Evolutionary conservation across 1,284 basidiomycete genomes (phyloP), one percentile per base, ranked within the genome.

Genomic region (Leccinum pachyderme): DNA sequence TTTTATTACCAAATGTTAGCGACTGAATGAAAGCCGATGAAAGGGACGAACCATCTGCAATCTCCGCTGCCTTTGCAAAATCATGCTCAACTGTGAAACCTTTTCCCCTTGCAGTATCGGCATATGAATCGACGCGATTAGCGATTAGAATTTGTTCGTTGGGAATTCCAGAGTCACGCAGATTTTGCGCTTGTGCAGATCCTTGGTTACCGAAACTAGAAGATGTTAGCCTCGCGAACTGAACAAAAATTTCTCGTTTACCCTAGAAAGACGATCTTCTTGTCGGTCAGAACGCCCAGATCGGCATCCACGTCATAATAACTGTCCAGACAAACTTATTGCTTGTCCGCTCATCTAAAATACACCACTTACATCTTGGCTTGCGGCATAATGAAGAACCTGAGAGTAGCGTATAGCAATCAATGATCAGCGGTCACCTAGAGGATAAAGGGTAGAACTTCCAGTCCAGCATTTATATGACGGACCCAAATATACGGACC

Each of bases 181-280:
- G 62, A 60, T 86, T 86, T 68, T 85, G 82, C 3, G 84, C 83
- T 64, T 85, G 83, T 41, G 83, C 83, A 46, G 84, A 80, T 31
- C 83, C 83, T 67, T 86, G 83, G 66, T 85, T 85, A 47, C 83
- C 83, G 64, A 84, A 86, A 6, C 83, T 85, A 52, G 28, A n/a
- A 31, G 32, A 47, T 33, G 29, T 50, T 46, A 61, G 43, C 43
- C 27, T 51, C 43, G 12, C 22, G 41, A 6, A 33, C n/a, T 35
- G 49, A 13, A 41, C 18, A 25, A 54, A 33, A 11, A 31, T 24
- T 25, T 51, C 47, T 11, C 7, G 59, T 70, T 47, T 65, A 82
- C 83, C 84, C 83, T 31, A 86, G 67, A 70, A 86, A 85, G 18
- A 84, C 81, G 51, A 85, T 81, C 7, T 72, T 79, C 71, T 81